A percentile compares a stretch with the other conserved stretches of the same genome.
These are phyloP conservation scores for Carex scoparia DNA, from an alignment of 176 grass and related monocot genomes.

Conservation along the genomic window DNA sequence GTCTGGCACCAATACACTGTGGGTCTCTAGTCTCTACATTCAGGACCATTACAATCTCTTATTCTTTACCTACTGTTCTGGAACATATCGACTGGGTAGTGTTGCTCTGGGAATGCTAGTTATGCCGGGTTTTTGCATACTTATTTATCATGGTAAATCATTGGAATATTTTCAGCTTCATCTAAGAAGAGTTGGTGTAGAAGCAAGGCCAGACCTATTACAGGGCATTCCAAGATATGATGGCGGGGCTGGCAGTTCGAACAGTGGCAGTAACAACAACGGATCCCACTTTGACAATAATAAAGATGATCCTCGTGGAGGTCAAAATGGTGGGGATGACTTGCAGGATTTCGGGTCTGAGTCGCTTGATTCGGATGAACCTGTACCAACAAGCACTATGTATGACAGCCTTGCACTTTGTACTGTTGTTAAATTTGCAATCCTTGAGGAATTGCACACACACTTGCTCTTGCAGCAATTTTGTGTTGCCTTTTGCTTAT, in stretches of 20 bases:
- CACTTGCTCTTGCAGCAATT: slow-evolving; percentile 29
- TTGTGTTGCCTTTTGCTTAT: slow-evolving; percentile 22
- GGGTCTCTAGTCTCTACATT: background rate
- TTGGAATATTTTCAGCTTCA: slow-evolving; percentile 62
- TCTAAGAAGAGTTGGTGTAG: slow-evolving; percentile 84
- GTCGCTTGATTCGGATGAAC: slow-evolving; percentile 44
- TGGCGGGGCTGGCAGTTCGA: slow-evolving; percentile 48
- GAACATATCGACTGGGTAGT: background rate
- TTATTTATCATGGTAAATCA: slow-evolving; percentile 22
- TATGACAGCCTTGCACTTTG: slow-evolving; percentile 27
- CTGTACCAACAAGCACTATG: slow-evolving; percentile 36
- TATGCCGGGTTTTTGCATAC: slow-evolving; percentile 4
- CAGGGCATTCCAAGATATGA: slow-evolving; percentile 45
- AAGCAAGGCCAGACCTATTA: slow-evolving; percentile 63
- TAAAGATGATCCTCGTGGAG: slow-evolving; percentile 13
- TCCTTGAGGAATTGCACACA: slow-evolving; percentile 20
- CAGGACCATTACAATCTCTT: background rate
- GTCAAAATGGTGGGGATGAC: slow-evolving; percentile 24
- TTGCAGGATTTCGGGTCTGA: slow-evolving; percentile 37
- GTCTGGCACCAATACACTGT: background rate
- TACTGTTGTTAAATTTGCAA: slow-evolving; percentile 21
- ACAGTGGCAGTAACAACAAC: slow-evolving; percentile 25
- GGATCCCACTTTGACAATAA: slow-evolving; percentile 34
- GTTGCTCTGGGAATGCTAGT: background rate
- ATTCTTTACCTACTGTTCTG: background rate